These are phyloP conservation scores for Skeletonema costatum DNA, from an alignment of 108 stramenopile genomes.

Conservation along the genomic window DNA sequence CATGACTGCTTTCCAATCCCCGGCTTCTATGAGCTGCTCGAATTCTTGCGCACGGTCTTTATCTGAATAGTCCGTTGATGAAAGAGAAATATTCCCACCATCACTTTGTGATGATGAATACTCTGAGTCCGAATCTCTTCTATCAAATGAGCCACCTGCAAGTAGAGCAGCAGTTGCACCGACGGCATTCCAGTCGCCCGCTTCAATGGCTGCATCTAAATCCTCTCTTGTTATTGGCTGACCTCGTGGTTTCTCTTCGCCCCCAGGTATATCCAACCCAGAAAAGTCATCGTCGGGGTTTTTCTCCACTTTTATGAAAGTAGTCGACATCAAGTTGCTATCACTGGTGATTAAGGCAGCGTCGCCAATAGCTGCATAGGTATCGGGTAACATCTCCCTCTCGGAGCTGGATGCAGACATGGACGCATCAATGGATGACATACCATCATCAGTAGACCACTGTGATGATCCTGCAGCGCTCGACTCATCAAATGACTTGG, in stretches of 20 bases:
- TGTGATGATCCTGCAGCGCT: slow-evolving; percentile 15
- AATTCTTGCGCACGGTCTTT: slow-evolving; percentile 33
- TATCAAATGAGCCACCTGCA: slow-evolving; percentile 51
- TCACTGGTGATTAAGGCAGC: not conserved
- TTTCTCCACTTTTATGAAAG: not conserved
- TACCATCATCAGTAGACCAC: slow-evolving; percentile 44
- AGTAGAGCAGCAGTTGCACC: slow-evolving; percentile 85
- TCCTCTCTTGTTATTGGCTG: slow-evolving; percentile 48
- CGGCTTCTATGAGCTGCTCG: slow-evolving; percentile 39
- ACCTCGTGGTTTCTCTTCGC: not conserved
- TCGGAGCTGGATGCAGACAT: not conserved
- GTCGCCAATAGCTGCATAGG: not conserved
- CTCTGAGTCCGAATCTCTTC: slow-evolving; percentile 1
- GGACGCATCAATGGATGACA: slow-evolving; percentile 44
- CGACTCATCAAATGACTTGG: not conserved
- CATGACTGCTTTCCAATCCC: slow-evolving; percentile 55
- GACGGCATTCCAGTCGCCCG: slow-evolving; percentile 89
- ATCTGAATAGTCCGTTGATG: not conserved
- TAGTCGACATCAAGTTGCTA: not conserved
- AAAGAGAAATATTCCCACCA: not conserved
- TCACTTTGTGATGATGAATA: not conserved
- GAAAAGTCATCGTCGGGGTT: not conserved
- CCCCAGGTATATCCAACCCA: not conserved
- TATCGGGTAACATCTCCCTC: not conserved
- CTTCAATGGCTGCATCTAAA: slow-evolving; percentile 76